Evolutionary conservation across 2,329 filamentous ascomycete genomes (phyloP).

Genomic region (Pestalotiopsis sp.): DNA sequence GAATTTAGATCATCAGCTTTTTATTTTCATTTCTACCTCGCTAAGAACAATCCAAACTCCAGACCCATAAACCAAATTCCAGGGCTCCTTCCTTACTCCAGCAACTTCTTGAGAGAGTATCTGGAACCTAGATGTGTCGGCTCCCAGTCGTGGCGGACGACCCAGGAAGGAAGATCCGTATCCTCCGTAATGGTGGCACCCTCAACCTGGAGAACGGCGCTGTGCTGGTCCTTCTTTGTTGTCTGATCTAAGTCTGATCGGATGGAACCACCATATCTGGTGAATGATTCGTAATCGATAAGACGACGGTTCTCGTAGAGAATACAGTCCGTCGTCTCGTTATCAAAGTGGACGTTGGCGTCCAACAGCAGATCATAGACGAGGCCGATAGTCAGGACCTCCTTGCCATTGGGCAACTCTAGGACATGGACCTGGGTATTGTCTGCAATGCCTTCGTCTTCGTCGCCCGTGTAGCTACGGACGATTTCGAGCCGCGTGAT

Average conservation of each 20-base stretch:
- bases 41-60: not conserved
- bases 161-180: not conserved
- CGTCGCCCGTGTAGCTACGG: not conserved
- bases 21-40: no score
- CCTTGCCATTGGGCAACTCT: constrained; percentile 17
- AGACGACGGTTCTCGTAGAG: constrained; percentile 20
- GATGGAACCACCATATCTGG: constrained; percentile 22
- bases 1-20: no score
- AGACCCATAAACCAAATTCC: not conserved
- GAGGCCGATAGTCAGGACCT: constrained; percentile 21
- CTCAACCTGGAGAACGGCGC: constrained; percentile 22
- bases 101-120: no score
- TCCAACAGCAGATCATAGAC: constrained; percentile 22
- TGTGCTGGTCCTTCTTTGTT: constrained; percentile 15
- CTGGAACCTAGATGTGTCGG: not conserved
- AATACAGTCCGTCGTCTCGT: constrained; percentile 23
- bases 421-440: constrained; percentile 21
- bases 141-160: not conserved
- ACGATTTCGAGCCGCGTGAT: constrained; percentile 20
- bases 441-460: constrained; percentile 9
- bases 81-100: no score
- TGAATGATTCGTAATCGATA: constrained; percentile 20
- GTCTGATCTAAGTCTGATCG: constrained; percentile 21
- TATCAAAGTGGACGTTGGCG: constrained; percentile 13
- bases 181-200: constrained; percentile 10